Conservation (phyloP, 2,329 filamentous ascomycete genomes). For the Pseudocercospora cruenta region DNA sequence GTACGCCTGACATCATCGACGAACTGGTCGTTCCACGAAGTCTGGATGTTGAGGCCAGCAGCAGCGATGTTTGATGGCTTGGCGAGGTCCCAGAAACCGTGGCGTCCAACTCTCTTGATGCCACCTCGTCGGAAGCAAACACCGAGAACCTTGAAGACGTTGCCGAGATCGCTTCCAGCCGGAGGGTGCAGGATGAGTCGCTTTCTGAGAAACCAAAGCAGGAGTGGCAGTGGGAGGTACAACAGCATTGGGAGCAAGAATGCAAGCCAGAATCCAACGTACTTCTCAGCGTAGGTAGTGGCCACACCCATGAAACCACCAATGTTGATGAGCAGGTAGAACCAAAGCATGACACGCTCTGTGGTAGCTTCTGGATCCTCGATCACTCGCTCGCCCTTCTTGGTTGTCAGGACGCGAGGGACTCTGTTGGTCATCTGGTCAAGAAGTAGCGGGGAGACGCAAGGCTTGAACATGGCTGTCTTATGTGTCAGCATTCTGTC, state of each 20-base stretch:
- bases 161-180: constrained; percentile 31
- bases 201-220: constrained; percentile 35
- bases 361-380: constrained; percentile 52
- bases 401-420: constrained; percentile 43
- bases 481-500: background rate
- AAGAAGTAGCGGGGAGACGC: constrained; percentile 61
- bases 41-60: constrained; percentile 25
- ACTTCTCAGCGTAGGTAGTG: constrained; percentile 61
- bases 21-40: constrained; percentile 67
- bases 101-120: constrained; percentile 21
- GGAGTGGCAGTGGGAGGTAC: constrained; percentile 55
- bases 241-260: constrained; percentile 64
- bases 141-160: constrained; percentile 30
- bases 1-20: constrained; percentile 71
- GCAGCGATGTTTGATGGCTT: constrained; percentile 35
- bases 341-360: constrained; percentile 59
- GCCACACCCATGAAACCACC: constrained; percentile 28
- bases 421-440: constrained; percentile 49
- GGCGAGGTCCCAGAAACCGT: constrained; percentile 34
- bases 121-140: constrained; percentile 25
- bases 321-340: constrained; percentile 75
- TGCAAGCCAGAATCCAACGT: constrained; percentile 67
- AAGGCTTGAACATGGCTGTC: constrained; percentile 67
- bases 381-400: constrained; percentile 51
- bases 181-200: constrained; percentile 32